phyloP scores from a whole-genome alignment of 371 early-diverging fungal species.

The Paraphysoderma sedebokerense region DNA sequence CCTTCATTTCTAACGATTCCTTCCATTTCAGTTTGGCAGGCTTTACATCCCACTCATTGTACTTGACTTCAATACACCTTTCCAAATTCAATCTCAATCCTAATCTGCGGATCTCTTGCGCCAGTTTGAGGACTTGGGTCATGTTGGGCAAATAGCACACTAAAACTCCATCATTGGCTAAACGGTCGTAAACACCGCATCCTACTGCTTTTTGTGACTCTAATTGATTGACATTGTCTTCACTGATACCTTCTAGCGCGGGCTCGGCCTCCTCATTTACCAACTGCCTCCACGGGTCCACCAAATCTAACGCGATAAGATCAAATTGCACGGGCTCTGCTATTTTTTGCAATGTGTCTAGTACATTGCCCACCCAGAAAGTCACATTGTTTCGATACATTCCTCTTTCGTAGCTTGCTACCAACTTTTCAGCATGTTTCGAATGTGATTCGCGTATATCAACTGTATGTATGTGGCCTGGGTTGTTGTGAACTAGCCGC shows the following conservation, averaged over 20 bases:
- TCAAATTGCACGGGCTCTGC: slow-evolving; percentile 35
- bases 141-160: slow-evolving; percentile 59
- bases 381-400: slow-evolving; percentile 20
- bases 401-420: slow-evolving; percentile 37
- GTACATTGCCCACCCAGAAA: slow-evolving; percentile 32
- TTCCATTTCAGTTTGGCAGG: background rate
- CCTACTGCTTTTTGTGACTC: background rate
- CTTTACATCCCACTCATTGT: slow-evolving; percentile 52
- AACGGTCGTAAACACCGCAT: background rate
- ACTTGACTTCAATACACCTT: slow-evolving; percentile 38
- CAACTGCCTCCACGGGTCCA: slow-evolving; percentile 11
- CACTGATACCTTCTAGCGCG: slow-evolving; percentile 2
- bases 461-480: slow-evolving; percentile 36
- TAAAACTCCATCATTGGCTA: slow-evolving; percentile 33
- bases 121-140: slow-evolving; percentile 47
- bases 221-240: background rate
- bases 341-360: slow-evolving; percentile 6
- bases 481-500: slow-evolving; percentile 25
- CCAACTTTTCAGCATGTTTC: slow-evolving; percentile 29
- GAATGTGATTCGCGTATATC: slow-evolving; percentile 33
- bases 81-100: slow-evolving; percentile 31
- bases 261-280: slow-evolving; percentile 18
- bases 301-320: slow-evolving; percentile 51
- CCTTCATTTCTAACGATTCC: too few relatives aligned
- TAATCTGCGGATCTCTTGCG: slow-evolving; percentile 14